Evolutionary conservation across 2,329 filamentous ascomycete species (phyloP), one percentile per base, ranked within the genome.

Genomic region (Penicillium brevicompactum): DNA sequence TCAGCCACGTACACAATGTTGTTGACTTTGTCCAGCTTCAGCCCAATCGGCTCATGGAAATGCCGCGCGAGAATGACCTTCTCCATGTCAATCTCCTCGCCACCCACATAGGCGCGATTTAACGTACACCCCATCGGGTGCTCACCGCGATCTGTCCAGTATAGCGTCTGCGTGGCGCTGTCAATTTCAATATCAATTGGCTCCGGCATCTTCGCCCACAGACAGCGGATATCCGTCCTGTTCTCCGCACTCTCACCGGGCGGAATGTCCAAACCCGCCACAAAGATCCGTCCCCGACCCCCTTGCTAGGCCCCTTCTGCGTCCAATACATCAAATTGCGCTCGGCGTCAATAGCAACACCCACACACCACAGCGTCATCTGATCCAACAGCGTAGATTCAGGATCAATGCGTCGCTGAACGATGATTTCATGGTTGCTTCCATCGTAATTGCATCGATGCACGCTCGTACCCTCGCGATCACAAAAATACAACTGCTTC

Each of bases 61-160:
- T 78, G 66, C 38, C 72, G 58, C 0, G 57, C 49, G 5, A 73
- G 21, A 13, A 73, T 49, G 7, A 65, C 58, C 49, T 61, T 59
- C 18, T 59, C 30, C 27, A 48, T 46, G 41, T 53, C 53, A 31
- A 49, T 42, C 0, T 34, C 47, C 21, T 57, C 53, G 24, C 50
- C 56, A 10, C 56, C 55, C 10, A 64, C 45, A 48, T 56, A 55
- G 1, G 70, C 70, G 5, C 74, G 67, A 63, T 85, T 83, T 54
- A 87, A 58, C 10, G 77, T 78, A 63, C 84, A 85, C 0, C 84
- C 84, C 8, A 69, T 64, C 0, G 84, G 84, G 1, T 80, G 67
- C 58, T 87, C 84, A 4, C 84, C 85, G 0, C 84, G 74, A 59
- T 87, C 84, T 0, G 84, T 85, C 84, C 84, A 87, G 66, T 83